Percentiles rank a stretch among this genome's conserved stretches.
Evolutionary conservation across 371 early-diverging fungal genomes (phyloP).

Genomic region (Mortierella sp.): DNA sequence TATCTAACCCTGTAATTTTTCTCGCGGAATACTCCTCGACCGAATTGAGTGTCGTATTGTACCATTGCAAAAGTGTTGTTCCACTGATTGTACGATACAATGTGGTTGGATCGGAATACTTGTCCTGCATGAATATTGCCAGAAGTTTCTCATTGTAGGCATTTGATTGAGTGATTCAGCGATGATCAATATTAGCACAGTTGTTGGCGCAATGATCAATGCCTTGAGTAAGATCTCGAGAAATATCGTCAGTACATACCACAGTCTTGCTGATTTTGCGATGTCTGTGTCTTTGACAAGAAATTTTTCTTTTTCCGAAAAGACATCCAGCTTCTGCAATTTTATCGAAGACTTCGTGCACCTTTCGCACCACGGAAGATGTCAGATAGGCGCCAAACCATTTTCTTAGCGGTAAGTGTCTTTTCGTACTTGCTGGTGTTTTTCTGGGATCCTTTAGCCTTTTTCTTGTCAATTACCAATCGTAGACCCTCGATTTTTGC

Average conservation of each 20-base stretch:
- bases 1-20: background rate
- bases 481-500: too few relatives aligned
- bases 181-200: background rate
- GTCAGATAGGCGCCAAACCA: background rate
- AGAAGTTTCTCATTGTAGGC: background rate
- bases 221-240: background rate
- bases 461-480: too few relatives aligned
- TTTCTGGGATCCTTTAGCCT: too few relatives aligned
- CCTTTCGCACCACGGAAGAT: background rate
- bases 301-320: background rate
- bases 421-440: too few relatives aligned
- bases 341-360: background rate
- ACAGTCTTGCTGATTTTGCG: background rate
- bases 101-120: background rate
- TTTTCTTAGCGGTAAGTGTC: too few relatives aligned
- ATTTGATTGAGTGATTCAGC: background rate
- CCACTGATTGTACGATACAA: background rate
- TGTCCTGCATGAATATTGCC: background rate
- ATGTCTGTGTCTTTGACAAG: background rate
- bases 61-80: background rate
- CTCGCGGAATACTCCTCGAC: background rate
- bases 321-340: background rate
- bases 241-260: conserved; percentile 9
- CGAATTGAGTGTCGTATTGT: background rate
- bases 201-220: conserved; percentile 1